Conservation (phyloP, 2,329 filamentous ascomycete genomes). For the Botrytis aclada region DNA sequence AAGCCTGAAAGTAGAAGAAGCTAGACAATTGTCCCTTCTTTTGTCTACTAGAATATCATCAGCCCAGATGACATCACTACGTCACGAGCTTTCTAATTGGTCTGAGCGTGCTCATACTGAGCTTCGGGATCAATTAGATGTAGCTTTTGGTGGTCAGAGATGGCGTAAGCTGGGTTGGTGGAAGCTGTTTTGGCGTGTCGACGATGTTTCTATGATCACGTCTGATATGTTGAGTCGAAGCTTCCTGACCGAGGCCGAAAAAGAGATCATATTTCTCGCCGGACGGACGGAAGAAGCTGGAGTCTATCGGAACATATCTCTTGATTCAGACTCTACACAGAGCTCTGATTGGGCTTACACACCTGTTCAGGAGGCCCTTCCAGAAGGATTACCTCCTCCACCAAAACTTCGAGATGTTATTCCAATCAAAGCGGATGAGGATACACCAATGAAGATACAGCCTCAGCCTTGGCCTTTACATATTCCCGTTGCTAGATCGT, state of each 20-base stretch:
- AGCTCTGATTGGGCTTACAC: slow-evolving; percentile 33
- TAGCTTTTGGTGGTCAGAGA: slow-evolving; percentile 69
- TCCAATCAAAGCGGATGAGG: slow-evolving; percentile 27
- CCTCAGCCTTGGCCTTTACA: slow-evolving; percentile 64
- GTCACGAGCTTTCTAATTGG: slow-evolving; percentile 64
- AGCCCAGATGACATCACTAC: slow-evolving; percentile 48
- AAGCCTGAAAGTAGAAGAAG: slow-evolving; percentile 51
- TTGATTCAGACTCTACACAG: background rate
- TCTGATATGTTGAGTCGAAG: slow-evolving; percentile 72
- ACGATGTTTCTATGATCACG: slow-evolving; percentile 83
- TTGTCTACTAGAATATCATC: slow-evolving; percentile 34
- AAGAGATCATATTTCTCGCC: slow-evolving; percentile 76
- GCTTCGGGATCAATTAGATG: slow-evolving; percentile 73
- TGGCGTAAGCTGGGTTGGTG: slow-evolving; percentile 89
- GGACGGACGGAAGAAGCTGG: slow-evolving; percentile 70
- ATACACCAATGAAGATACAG: slow-evolving; percentile 20
- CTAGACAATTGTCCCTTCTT: slow-evolving; percentile 37
- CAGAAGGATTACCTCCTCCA: slow-evolving; percentile 22
- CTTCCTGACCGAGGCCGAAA: slow-evolving; percentile 77
- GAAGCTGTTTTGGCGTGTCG: slow-evolving; percentile 92
- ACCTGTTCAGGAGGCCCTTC: slow-evolving; percentile 12
- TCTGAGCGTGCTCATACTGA: slow-evolving; percentile 78
- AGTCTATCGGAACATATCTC: slow-evolving; percentile 35
- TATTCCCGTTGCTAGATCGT: slow-evolving; percentile 67
- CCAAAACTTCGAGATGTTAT: slow-evolving; percentile 28